Conservation (phyloP, 2,329 filamentous ascomycete genomes). For the Calonectria hongkongensis region DNA sequence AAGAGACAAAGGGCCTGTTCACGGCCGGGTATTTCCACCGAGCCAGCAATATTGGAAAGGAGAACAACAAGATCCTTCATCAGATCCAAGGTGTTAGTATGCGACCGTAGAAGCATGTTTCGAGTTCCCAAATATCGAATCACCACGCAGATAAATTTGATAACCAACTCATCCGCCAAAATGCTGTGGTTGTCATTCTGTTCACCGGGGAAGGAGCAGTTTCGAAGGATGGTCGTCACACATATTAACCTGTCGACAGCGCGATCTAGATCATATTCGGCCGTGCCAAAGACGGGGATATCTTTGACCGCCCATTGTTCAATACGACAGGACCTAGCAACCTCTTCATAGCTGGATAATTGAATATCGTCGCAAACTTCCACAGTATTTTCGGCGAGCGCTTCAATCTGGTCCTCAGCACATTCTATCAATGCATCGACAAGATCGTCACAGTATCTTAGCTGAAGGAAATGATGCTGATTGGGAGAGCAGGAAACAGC, state of each 20-base stretch:
- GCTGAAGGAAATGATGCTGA: conserved; percentile 78
- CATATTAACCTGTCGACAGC: conserved; percentile 92
- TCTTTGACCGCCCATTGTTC: conserved; percentile 85
- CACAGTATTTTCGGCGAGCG: conserved; percentile 87
- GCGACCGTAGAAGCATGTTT: conserved; percentile 87
- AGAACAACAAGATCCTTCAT: conserved; percentile 96
- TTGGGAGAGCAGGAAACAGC: conserved; percentile 78
- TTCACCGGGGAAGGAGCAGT: conserved; percentile 86
- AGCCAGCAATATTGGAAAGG: conserved; percentile 90
- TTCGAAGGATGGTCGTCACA: conserved; percentile 93
- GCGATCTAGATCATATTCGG: conserved; percentile 87
- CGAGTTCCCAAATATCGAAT: conserved; percentile 93
- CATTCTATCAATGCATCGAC: conserved; percentile 92
- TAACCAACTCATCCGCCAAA: conserved; percentile 84
- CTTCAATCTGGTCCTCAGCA: conserved; percentile 90
- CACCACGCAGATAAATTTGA: conserved; percentile 88
- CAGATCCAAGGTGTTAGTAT: conserved; percentile 92
- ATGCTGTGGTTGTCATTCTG: conserved; percentile 79
- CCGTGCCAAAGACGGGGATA: conserved; percentile 82
- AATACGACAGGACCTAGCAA: conserved; percentile 84
- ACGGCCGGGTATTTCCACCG: conserved; percentile 86
- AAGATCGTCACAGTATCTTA: conserved; percentile 89
- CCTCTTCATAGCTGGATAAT: conserved; percentile 90
- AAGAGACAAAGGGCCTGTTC: conserved; percentile 92
- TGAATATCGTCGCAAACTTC: conserved; percentile 92